Conservation (phyloP, 176 grass and related monocot species). For the Ensete glaucum region DNA sequence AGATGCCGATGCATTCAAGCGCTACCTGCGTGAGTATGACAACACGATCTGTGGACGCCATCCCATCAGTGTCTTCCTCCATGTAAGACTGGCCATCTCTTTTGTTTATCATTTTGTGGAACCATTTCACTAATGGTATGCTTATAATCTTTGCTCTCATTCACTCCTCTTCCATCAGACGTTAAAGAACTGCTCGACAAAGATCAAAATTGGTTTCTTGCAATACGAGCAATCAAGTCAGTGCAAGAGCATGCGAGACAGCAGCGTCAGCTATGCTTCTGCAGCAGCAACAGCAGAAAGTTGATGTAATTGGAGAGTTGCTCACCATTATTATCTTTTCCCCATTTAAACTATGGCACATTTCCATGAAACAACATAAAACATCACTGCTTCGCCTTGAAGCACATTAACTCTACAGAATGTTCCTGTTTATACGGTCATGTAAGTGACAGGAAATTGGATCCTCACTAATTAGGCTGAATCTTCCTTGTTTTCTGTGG, state of each 20-base stretch:
- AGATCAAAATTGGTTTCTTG: slow-evolving; percentile 73
- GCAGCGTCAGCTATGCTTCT: slow-evolving; percentile 82
- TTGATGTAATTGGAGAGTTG: slow-evolving; percentile 8
- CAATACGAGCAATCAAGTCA: slow-evolving; percentile 91
- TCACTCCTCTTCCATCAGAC: slow-evolving; percentile 33
- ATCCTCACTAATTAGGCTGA: too few species aligned
- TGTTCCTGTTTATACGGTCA: too few species aligned
- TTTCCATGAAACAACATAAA: too few species aligned
- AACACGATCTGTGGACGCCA: slow-evolving; percentile 95
- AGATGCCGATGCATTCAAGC: slow-evolving; percentile 57
- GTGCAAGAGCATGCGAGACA: slow-evolving; percentile 65
- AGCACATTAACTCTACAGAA: too few species aligned
- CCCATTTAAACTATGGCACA: too few species aligned
- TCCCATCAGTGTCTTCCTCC: slow-evolving; percentile 87
- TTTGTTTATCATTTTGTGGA: not conserved
- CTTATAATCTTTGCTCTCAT: not conserved
- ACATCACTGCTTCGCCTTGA: too few species aligned
- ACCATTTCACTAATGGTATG: not conserved
- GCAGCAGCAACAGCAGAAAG: slow-evolving; percentile 53
- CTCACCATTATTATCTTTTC: not conserved
- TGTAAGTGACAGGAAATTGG: too few species aligned
- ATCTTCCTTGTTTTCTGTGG: too few species aligned
- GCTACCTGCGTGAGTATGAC: slow-evolving; percentile 52
- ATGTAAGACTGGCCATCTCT: slow-evolving; percentile 35
- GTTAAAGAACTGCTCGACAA: slow-evolving; percentile 49